phyloP scores from a whole-genome alignment of 1,284 basidiomycete genomes.

The Amylostereum areolatum region DNA sequence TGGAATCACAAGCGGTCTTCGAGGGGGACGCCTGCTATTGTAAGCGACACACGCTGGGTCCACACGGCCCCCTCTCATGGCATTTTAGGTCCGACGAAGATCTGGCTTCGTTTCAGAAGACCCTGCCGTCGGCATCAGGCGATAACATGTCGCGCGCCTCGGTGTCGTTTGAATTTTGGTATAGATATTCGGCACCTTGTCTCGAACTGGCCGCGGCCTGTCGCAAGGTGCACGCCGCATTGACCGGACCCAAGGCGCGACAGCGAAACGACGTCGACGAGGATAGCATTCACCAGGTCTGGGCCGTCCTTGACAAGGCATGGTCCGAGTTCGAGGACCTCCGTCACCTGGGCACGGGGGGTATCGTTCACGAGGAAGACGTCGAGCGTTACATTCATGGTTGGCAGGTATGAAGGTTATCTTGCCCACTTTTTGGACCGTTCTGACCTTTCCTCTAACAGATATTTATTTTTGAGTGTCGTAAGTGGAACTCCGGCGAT shows the following conservation, averaged over 20 bases:
- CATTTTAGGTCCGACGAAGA: conserved; percentile 56
- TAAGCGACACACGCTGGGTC: conserved; percentile 29
- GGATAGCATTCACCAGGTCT: conserved; percentile 60
- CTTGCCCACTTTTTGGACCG: conserved; percentile 2
- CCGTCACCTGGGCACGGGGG: conserved; percentile 31
- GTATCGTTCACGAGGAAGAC: conserved; percentile 48
- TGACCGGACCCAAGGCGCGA: conserved; percentile 71
- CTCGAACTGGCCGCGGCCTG: conserved; percentile 69
- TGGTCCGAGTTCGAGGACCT: conserved; percentile 79
- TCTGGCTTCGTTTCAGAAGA: conserved; percentile 60
- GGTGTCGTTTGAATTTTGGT: conserved; percentile 30
- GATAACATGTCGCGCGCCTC: conserved; percentile 26
- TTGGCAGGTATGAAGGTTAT: conserved; percentile 51
- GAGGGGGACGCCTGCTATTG: conserved; percentile 74
- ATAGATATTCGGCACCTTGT: conserved; percentile 51
- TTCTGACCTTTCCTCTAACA: conserved; percentile 21
- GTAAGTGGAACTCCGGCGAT: conserved; percentile 38
- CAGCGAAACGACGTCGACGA: conserved; percentile 55
- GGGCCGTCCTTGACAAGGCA: conserved; percentile 73
- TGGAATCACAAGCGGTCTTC: conserved; percentile 70
- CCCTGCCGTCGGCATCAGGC: conserved; percentile 41
- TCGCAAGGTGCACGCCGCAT: conserved; percentile 63
- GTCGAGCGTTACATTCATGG: conserved; percentile 58
- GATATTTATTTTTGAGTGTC: conserved; percentile 76
- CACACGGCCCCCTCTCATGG: conserved; percentile 7